phyloP scores from a whole-genome alignment of 2,329 filamentous ascomycete species.

The Fusarium sp. region DNA sequence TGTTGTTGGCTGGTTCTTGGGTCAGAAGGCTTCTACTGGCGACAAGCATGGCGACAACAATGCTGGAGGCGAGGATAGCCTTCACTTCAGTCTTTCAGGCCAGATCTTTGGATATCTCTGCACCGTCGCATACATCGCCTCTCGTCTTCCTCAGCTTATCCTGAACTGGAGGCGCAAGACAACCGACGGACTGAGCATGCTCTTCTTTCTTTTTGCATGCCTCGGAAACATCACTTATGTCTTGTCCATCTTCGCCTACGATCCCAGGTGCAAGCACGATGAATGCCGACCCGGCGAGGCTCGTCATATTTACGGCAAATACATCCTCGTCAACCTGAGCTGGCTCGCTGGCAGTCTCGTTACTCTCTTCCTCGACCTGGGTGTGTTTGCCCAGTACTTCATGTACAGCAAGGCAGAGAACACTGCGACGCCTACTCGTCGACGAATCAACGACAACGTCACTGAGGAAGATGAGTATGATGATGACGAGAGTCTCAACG shows the following conservation, averaged over 20 bases:
- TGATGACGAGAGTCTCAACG: slow-evolving; percentile 34
- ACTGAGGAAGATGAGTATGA: slow-evolving; percentile 43
- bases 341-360: slow-evolving; percentile 92
- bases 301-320: slow-evolving; percentile 72
- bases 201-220: slow-evolving; percentile 97
- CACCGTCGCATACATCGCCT: slow-evolving; percentile 86
- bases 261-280: slow-evolving; percentile 69
- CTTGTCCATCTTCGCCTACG: slow-evolving; percentile 88
- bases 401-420: slow-evolving; percentile 70
- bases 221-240: slow-evolving; percentile 95
- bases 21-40: slow-evolving; percentile 46
- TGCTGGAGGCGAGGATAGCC: slow-evolving; percentile 55
- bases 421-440: slow-evolving; percentile 17
- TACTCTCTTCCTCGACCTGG: slow-evolving; percentile 83
- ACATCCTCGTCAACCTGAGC: slow-evolving; percentile 88
- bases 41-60: slow-evolving; percentile 51
- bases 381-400: slow-evolving; percentile 92
- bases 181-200: slow-evolving; percentile 89
- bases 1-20: slow-evolving; percentile 84
- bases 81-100: slow-evolving; percentile 77
- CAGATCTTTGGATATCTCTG: slow-evolving; percentile 96
- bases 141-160: slow-evolving; percentile 86
- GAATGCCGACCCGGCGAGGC: slow-evolving; percentile 73
- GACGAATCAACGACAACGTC: slow-evolving; percentile 3
- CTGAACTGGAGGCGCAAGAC: slow-evolving; percentile 93